Evolutionary conservation across 2,329 filamentous ascomycete species (phyloP), one percentile per base, ranked within the genome.

Genomic region (Pseudogymnoascus sp.): DNA sequence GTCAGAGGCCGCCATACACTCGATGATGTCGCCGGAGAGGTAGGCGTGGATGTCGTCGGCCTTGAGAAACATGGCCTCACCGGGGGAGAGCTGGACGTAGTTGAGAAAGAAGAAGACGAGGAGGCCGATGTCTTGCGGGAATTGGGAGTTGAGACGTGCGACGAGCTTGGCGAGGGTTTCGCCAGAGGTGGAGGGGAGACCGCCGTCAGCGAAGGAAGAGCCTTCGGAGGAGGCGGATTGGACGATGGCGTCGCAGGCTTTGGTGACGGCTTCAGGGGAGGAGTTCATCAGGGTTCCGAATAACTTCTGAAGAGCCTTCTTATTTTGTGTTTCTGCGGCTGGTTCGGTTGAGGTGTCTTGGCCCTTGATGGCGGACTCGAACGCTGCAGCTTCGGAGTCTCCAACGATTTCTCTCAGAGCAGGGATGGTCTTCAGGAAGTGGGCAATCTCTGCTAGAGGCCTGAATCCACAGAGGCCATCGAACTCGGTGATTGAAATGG

Each of bases 1-100:
- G 81, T 99, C 94, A n/a, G 90, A 96, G 7, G 91, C 88, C 0
- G 94, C 94, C 94, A 99, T 99, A 79, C 94, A 99, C 76, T 99
- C 94, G 72, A 99, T 91, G 68, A 99, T 96, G 71, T 99, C 93
- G 63, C 90, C 90, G 2, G 87, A 90, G 43, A 95, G 77, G 74
- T 99, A 99, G 57, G 94, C 94, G 73, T 99, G 94, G 69, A 97
- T 97, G 71, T 97, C 94, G 71, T 99, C 93, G 6, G 94, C 94
- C 69, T 91, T 90, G 36, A 99, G 81, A 77, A 97, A 99, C 79
- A 99, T 89, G 7, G 93, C 94, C 76, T 99, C 93, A 59, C 94
- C 94, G 1, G 92, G 85, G 58, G 88, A 78, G 12, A 99, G 83
- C 67, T 87, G 89, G 71, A 99, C 90, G 70, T 90, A 96, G 79